Evolutionary conservation across 2,329 filamentous ascomycete genomes (phyloP), one percentile per base, ranked within the genome.

Genomic region (Scedosporium boydii): DNA sequence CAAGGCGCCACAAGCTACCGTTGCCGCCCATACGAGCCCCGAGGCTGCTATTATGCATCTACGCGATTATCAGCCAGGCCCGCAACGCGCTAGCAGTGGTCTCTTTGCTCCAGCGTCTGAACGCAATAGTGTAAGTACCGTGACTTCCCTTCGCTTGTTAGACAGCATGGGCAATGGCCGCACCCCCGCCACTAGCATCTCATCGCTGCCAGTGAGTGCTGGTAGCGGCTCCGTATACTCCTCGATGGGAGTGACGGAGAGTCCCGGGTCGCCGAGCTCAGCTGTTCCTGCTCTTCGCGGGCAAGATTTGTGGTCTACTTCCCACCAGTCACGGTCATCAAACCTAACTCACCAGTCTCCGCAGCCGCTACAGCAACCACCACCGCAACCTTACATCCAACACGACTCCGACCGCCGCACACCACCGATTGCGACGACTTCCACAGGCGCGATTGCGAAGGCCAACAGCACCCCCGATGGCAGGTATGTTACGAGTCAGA

Each of bases 211-310:
- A 6, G 70, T 80, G 29, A 75, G 75, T 60, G 74, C 76, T 51
- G 76, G 76, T 56, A 79, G 77, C 63, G 77, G 78, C 57, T 82
- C 82, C 18, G 82, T 92, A 66, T 96, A 91, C 71, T 82, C 86
- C 7, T 87, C 91, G 66, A 82, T 84, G 61, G 82, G 78, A 63
- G 89, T 96, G 78, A 95, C 89, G 3, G 91, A 96, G 73, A 96
- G 90, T 67, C 91, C 92, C 0, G 96, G 93, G 70, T 88, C 92
- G 3, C 78, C 96, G 48, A 92, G 87, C 64, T 88, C 89, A n/a
- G 81, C 81, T 18, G 78, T 74, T 26, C 44, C 29, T 68, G 61
- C 71, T 18, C 58, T 55, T 21, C 80, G 71, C 70, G 80, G 21
- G 78, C 87, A 59, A 26, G 29, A 42, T 29, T 42, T n/a, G 29